A percentile compares a stretch with the other conserved stretches of the same genome.
Conservation (phyloP, 768 basidiomycete genomes). For the Wakefieldia striispora region DNA sequence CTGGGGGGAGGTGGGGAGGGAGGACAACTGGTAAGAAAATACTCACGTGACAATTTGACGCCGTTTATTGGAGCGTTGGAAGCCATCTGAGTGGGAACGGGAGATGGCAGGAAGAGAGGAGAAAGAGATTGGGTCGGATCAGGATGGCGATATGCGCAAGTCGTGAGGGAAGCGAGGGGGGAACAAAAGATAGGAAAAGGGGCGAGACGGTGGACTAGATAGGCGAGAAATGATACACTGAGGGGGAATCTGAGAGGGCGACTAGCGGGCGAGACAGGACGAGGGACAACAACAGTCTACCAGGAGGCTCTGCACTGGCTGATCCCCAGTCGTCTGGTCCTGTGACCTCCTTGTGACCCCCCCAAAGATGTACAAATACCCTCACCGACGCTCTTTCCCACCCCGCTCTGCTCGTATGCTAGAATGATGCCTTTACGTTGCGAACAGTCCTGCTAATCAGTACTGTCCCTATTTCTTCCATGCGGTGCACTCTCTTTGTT, state of each 20-base stretch:
- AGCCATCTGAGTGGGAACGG: constrained; percentile 47
- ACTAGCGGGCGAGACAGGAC: constrained; percentile 22
- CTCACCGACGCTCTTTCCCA: background rate
- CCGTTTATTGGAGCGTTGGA: constrained; percentile 84
- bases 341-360: constrained; percentile 33
- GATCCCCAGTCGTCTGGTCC: constrained; percentile 22
- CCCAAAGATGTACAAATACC: constrained; percentile 35
- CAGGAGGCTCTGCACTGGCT: constrained; percentile 21
- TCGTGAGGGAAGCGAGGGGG: background rate
- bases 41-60: constrained; percentile 83
- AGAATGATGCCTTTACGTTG: too few species aligned
- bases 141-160: constrained; percentile 11
- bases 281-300: constrained; percentile 20
- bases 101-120: constrained; percentile 5
- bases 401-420: too few species aligned
- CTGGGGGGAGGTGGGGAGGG: constrained; percentile 10
- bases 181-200: background rate
- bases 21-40: constrained; percentile 14
- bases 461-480: too few species aligned
- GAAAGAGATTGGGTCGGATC: constrained; percentile 12
- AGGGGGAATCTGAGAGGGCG: constrained; percentile 6
- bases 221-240: constrained; percentile 14
- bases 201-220: constrained; percentile 5
- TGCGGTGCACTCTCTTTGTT: background rate
- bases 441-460: too few species aligned